Evolutionary conservation across 2,329 filamentous ascomycete species (phyloP), one percentile per base, ranked within the genome.

Genomic region (Alternaria triticimaculans): DNA sequence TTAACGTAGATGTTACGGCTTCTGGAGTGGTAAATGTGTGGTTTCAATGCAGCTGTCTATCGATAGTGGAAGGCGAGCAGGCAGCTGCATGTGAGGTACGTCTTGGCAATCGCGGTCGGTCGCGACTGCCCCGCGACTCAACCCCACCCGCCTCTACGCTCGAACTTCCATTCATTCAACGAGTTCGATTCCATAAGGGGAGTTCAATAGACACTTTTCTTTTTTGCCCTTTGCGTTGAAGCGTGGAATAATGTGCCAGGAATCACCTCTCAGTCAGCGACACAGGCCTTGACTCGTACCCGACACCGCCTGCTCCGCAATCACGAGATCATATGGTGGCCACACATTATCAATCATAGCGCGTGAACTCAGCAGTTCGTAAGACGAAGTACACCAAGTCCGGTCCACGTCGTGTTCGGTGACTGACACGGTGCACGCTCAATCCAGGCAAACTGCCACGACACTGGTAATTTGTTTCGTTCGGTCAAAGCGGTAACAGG

Each of bases 91-190:
- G 28, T 37, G 28, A 49, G 60, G 48, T 58, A 26, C 33, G 58
- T 53, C 66, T 71, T 70, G 70, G 71, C 65, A 58, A 46, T 63
- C 64, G 64, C 51, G 60, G 60, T 65, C 64, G 68, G 60, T 67
- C 64, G 68, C 68, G 63, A 56, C 62, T 69, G 67, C 68, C 66
- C 68, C 68, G 63, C 68, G 56, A 62, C 57, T 43, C 64, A n/a
- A 55, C 58, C 62, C 55, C 65, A 56, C 49, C 30, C 26, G 53
- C 45, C 58, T 56, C 15, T 11, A 18, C 33, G 37, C 26, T 50
- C 30, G 26, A 30, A 53, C 49, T 18, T n/a, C 3, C 18, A 11
- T 8, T 33, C 49, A 37, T 25, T 25, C 44, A 48, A 28, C 53
- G 12, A 15, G 33, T 55, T 20, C 53, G 23, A 44, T 53, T 53